Evolutionary conservation across 2,329 filamentous ascomycete genomes (phyloP).

Genomic region (Acrocalymma vagum): DNA sequence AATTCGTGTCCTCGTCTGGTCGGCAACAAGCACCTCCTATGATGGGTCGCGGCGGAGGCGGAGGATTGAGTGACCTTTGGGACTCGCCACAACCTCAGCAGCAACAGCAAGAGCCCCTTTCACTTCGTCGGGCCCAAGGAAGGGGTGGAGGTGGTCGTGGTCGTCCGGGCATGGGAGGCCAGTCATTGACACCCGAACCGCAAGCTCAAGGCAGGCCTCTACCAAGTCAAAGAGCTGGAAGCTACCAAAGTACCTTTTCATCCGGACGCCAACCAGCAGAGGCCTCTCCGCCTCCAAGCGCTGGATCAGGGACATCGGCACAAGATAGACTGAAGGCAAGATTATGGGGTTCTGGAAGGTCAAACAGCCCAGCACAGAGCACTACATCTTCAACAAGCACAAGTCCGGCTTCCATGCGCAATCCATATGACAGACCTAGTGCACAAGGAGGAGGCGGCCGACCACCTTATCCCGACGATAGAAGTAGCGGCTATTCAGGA

Average conservation of each 20-base stretch:
- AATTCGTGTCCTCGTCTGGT: slow-evolving; percentile 59
- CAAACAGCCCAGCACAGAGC: slow-evolving; percentile 61
- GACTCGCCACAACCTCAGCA: slow-evolving; percentile 52
- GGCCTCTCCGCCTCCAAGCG: slow-evolving; percentile 48
- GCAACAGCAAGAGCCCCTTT: slow-evolving; percentile 50
- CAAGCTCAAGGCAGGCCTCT: slow-evolving; percentile 64
- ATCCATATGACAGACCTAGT: slow-evolving; percentile 35
- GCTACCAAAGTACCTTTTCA: slow-evolving; percentile 69
- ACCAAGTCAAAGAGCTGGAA: slow-evolving; percentile 77
- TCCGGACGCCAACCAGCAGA: slow-evolving; percentile 47
- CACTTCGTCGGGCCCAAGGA: slow-evolving; percentile 55
- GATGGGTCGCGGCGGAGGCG: slow-evolving; percentile 49
- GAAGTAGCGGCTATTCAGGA: slow-evolving; percentile 39
- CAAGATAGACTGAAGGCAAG: slow-evolving; percentile 85
- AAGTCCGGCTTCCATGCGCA: slow-evolving; percentile 21
- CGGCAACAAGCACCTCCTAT: slow-evolving; percentile 35
- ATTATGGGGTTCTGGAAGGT: slow-evolving; percentile 73
- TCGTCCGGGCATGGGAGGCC: slow-evolving; percentile 35
- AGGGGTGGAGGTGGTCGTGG: slow-evolving; percentile 46
- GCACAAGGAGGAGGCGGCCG: slow-evolving; percentile 23
- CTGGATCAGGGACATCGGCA: slow-evolving; percentile 64
- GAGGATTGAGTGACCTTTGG: slow-evolving; percentile 68
- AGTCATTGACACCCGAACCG: slow-evolving; percentile 42
- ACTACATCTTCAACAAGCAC: slow-evolving; percentile 26
- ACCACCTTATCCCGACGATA: slow-evolving; percentile 42